Base-by-base conservation (phyloP, 306 rosid species). In the Cucurbita maxima region DNA sequence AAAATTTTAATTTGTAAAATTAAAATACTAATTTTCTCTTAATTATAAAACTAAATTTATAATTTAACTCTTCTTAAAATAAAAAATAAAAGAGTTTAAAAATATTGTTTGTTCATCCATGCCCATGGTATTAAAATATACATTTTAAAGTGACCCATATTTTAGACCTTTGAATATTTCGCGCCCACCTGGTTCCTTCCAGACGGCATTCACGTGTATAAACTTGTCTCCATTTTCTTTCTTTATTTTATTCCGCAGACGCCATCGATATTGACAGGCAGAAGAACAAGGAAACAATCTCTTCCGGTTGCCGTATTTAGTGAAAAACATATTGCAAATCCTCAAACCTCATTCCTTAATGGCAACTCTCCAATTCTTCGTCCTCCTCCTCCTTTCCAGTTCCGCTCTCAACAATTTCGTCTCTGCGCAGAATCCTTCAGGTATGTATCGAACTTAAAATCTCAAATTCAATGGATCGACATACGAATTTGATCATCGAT, bases 371-470 rank as follows among this genome's bases (percentile, higher is more conserved):
- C 47, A 3, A 19, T 7, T 8, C 70, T 75, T 57, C 72, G 44
- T 79, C 40, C 48, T 69, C 62, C 3, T 12, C 15, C 62, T 77
- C 12, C 44, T 72, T 18, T 67, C 38, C 12, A 10, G 5, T 69
- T 77, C 78, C 14, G 16, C 45, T 80, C 36, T 73, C 36, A 45
- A n/a, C 2, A 4, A 63, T 63, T 61, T 48, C 43, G 52, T 81
- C 52, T 78, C 56, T 74, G 77, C 79, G 38, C 82, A 81, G 64
- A 82, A 61, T 38, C 87, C 81, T 66, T 63, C 85, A 78, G 89
- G 89, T 81, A 76, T 4, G 68, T 37, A 3, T 14, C 22, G 11
- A 69, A 69, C 2, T 54, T 43, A 25, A 15, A 11, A 37, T 10
- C 70, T 38, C 70, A 15, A 52, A 6, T 52, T 52, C 56, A 8